Evolutionary conservation across 2,329 filamentous ascomycete species (phyloP).

Genomic region (Chrysoporthe austroafricana): DNA sequence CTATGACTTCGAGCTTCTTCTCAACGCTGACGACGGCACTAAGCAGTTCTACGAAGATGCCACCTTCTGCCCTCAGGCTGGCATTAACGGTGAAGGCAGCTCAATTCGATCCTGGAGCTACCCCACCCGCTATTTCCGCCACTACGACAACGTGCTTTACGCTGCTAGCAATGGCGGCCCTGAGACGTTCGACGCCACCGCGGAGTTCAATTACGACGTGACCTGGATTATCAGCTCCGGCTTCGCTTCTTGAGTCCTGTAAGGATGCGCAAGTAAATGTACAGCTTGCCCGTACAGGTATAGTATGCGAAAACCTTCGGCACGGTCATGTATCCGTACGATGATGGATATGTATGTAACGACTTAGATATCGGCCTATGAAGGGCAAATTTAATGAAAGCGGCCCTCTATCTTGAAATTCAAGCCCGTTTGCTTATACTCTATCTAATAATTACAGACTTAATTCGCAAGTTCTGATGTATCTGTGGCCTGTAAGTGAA

Average conservation of each 20-base stretch:
- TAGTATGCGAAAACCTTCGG: neutral
- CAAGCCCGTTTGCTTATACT: too few relatives aligned
- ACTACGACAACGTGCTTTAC: conserved; percentile 49
- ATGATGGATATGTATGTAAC: neutral
- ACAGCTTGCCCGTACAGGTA: neutral
- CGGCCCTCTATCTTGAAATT: too few relatives aligned
- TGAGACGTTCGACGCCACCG: conserved; percentile 54
- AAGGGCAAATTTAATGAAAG: neutral
- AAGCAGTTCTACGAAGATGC: conserved; percentile 65
- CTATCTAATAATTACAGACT: too few relatives aligned
- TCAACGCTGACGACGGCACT: conserved; percentile 56
- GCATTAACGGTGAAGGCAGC: conserved; percentile 54
- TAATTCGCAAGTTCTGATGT: too few relatives aligned
- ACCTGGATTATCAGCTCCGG: conserved; percentile 52
- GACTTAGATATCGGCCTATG: neutral
- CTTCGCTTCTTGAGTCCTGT: conserved; percentile 43
- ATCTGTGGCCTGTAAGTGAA: too few relatives aligned
- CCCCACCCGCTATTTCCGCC: conserved; percentile 62
- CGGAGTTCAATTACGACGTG: conserved; percentile 57
- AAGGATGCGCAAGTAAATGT: neutral
- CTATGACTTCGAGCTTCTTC: conserved; percentile 52
- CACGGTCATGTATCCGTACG: neutral
- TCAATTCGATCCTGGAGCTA: conserved; percentile 63
- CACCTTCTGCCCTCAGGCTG: conserved; percentile 62
- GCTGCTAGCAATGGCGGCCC: conserved; percentile 59